These are phyloP conservation scores for Trichocomaceae sp. DNA, from an alignment of 2,329 filamentous ascomycete genomes.

Conservation along the genomic window DNA sequence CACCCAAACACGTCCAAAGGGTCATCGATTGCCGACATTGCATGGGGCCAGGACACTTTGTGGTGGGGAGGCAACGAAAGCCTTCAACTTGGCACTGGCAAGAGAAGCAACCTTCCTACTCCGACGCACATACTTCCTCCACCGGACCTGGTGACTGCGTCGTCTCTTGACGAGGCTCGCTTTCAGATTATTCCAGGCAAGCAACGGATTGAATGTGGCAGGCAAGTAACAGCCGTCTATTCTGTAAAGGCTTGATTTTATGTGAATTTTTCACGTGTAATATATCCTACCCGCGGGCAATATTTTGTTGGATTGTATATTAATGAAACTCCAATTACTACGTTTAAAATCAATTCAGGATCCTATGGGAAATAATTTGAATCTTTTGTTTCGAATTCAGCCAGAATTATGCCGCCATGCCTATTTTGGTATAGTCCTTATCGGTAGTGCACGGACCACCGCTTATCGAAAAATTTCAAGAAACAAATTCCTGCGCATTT, in stretches of 20 bases:
- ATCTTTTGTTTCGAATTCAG: too few species aligned
- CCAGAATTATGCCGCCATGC: background rate
- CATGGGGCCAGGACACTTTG: slow-evolving; percentile 81
- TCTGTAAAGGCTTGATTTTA: slow-evolving; percentile 40
- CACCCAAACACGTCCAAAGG: slow-evolving; percentile 51
- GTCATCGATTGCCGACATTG: slow-evolving; percentile 58
- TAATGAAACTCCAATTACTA: background rate
- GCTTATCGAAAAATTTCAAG: slow-evolving; percentile 31
- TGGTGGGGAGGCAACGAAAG: slow-evolving; percentile 95
- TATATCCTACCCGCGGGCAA: background rate
- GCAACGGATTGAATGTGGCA: slow-evolving; percentile 81
- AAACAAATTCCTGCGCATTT: background rate
- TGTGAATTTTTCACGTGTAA: background rate
- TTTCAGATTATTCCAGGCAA: slow-evolving; percentile 77
- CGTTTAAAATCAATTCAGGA: background rate
- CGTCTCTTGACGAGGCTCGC: slow-evolving; percentile 59
- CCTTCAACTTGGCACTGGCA: slow-evolving; percentile 88
- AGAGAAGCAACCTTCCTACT: slow-evolving; percentile 68
- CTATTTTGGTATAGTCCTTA: background rate
- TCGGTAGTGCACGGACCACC: slow-evolving; percentile 28
- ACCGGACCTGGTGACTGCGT: slow-evolving; percentile 53
- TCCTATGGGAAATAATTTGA: too few species aligned
- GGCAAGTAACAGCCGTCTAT: slow-evolving; percentile 75
- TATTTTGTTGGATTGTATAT: background rate
- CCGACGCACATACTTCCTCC: slow-evolving; percentile 79